These are phyloP conservation scores for Lactarius evosmus DNA, from an alignment of 768 basidiomycete species.

Conservation along the genomic window DNA sequence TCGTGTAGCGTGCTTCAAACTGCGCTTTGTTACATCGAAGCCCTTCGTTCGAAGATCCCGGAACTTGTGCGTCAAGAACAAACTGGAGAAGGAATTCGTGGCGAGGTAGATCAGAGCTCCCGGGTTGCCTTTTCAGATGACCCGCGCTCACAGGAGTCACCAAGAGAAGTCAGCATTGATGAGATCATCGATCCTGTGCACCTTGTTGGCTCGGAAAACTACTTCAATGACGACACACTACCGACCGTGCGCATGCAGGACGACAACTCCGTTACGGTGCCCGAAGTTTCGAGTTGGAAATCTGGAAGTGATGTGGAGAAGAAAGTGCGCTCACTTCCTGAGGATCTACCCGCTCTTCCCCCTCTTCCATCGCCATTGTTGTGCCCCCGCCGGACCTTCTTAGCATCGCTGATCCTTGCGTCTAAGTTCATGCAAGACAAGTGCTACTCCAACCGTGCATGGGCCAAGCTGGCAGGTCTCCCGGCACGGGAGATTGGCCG, in stretches of 20 bases:
- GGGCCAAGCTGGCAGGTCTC: constrained; percentile 92
- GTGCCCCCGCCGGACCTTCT: constrained; percentile 85
- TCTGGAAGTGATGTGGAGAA: constrained; percentile 19
- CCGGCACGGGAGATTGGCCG: constrained; percentile 80
- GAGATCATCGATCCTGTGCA: constrained; percentile 19
- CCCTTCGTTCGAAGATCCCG: constrained; percentile 67
- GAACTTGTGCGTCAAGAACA: constrained; percentile 55
- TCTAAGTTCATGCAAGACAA: constrained; percentile 93
- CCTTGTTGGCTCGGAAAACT: constrained; percentile 12
- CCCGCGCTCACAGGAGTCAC: constrained; percentile 34
- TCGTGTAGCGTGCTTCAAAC: constrained; percentile 82
- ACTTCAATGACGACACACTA: constrained; percentile 8
- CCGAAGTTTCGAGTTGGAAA: constrained; percentile 7
- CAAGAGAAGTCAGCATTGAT: constrained; percentile 36
- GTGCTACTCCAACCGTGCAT: constrained; percentile 90
- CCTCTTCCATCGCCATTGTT: constrained; percentile 74
- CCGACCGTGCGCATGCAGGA: constrained; percentile 24
- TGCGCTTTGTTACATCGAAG: constrained; percentile 84
- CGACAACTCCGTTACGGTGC: constrained; percentile 14
- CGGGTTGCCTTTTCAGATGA: constrained; percentile 44
- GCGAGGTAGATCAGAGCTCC: constrained; percentile 43
- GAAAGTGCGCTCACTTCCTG: constrained; percentile 25
- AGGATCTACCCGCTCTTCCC: constrained; percentile 37
- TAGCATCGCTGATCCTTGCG: constrained; percentile 84
- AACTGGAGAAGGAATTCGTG: constrained; percentile 41